Base-by-base conservation (phyloP, 2,329 filamentous ascomycete genomes). In the Myriosclerotinia duriaeana region DNA sequence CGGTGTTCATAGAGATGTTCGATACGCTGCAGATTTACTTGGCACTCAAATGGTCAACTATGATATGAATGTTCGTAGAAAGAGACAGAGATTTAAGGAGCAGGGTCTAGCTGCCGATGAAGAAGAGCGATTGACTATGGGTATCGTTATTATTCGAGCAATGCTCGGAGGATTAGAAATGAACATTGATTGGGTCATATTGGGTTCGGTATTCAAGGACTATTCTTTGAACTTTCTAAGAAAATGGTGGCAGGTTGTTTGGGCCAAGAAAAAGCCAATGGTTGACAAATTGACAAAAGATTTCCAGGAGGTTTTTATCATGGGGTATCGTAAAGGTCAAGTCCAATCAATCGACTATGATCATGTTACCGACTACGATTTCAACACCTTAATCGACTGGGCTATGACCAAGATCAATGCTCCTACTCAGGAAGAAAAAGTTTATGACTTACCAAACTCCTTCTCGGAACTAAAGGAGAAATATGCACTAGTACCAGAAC, bases 361-460 rank as follows among this genome's bases (percentile, higher is more conserved):
- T 61, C 78, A 89, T 55, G 81, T 87, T 0, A 76, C 83, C 50
- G 81, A 83, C 1, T 92, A 91, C 67, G 88, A 93, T 73, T 93
- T 91, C 89, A 78, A 80, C 12, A 77, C 76, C 5, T 77, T 93
- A 7, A 83, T 93, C 56, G 80, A 83, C 46, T 94, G 91, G 91
- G 83, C 87, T 1, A 79, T 86, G 69, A 20, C 53, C n/a, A 53
- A 61, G 26, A 66, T 66, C 15, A 80, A 82, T 30, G 83, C 70
- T 42, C 65, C 64, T 1, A 64, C 65, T 4, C 59, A 85, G 5
- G 77, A 81, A 34, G 78, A 82, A 64, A 79, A 80, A 0, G 72
- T 67, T 1, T 63, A 83, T 44, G 75, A 80, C 30, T 79, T 89
- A 2, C 86, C 86, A 1, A 74, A 75, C 3, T 80, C 80, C 1